A percentile compares a stretch with the other conserved stretches of the same genome.
Conservation (phyloP, 495 filamentous ascomycete species). For the Penicillium ochrochloron region DNA sequence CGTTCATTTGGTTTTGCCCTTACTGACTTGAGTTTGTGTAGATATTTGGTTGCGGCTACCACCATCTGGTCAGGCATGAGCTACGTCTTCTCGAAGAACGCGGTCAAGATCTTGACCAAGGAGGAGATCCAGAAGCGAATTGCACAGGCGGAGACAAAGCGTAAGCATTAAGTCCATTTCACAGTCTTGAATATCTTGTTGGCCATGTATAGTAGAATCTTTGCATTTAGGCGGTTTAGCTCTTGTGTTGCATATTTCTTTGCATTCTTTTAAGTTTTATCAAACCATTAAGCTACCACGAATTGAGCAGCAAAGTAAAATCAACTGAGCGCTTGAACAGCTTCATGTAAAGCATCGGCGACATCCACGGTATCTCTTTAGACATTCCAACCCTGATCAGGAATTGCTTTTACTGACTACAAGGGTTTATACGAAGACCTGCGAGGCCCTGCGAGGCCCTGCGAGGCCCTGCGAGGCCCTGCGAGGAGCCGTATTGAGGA, state of each 20-base stretch:
- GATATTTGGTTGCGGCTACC: slow-evolving; percentile 74
- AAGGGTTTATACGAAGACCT: too few species aligned
- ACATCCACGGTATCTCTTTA: background rate
- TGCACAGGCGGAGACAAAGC: slow-evolving; percentile 37
- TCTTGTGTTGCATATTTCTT: background rate
- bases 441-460: too few species aligned
- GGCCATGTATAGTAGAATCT: background rate
- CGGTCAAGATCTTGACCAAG: slow-evolving; percentile 75
- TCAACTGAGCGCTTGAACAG: background rate
- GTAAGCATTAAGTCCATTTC: slow-evolving; percentile 2
- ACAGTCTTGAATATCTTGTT: background rate
- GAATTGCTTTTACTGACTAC: too few species aligned
- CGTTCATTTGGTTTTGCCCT: slow-evolving; percentile 20
- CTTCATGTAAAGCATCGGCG: background rate
- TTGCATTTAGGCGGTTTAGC: background rate
- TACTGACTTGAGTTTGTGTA: slow-evolving; percentile 15
- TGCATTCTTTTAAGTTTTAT: background rate
- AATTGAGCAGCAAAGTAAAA: background rate
- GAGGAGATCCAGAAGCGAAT: slow-evolving; percentile 48
- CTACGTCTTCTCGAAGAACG: slow-evolving; percentile 80
- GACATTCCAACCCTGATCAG: too few species aligned
- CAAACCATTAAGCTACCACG: background rate
- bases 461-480: too few species aligned
- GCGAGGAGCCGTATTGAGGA: too few species aligned
- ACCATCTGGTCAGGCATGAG: slow-evolving; percentile 85